These are phyloP conservation scores for Wickerhamiella hasegawae DNA, from an alignment of 805 yeast species.

Conservation along the genomic window DNA sequence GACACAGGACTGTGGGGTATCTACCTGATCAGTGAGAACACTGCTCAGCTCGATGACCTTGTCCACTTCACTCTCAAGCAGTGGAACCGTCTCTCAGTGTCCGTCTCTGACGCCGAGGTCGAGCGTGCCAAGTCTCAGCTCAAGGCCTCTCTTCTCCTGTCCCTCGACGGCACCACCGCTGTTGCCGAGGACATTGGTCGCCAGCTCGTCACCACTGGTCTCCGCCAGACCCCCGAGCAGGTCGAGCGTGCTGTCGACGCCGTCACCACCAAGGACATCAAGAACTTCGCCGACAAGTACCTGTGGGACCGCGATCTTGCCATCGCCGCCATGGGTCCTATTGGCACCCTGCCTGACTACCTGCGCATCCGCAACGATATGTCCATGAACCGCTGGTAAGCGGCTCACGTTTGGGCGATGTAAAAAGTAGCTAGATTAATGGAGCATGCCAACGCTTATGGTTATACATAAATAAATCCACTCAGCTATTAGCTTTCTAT, in stretches of 20 bases:
- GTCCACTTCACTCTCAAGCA: slow-evolving; percentile 66
- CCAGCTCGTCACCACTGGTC: slow-evolving; percentile 89
- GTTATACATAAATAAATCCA: background rate
- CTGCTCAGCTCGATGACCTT: slow-evolving; percentile 46
- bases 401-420: too few relatives aligned
- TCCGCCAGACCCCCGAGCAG: slow-evolving; percentile 54
- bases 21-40: slow-evolving; percentile 71
- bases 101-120: slow-evolving; percentile 75
- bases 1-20: slow-evolving; percentile 98
- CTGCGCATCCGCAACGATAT: slow-evolving; percentile 37
- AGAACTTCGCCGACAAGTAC: slow-evolving; percentile 76
- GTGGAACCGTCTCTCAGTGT: slow-evolving; percentile 74
- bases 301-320: slow-evolving; percentile 68
- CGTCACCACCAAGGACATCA: slow-evolving; percentile 64
- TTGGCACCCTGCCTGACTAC: slow-evolving; percentile 53
- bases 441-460: too few relatives aligned
- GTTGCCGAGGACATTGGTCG: slow-evolving; percentile 97
- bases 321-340: slow-evolving; percentile 81
- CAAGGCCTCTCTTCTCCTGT: slow-evolving; percentile 76
- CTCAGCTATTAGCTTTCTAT: background rate
- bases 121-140: slow-evolving; percentile 89
- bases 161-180: slow-evolving; percentile 89
- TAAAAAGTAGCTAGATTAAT: too few relatives aligned
- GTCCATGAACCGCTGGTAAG: slow-evolving; percentile 14
- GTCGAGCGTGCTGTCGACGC: slow-evolving; percentile 60